A percentile compares a stretch with the other conserved stretches of the same genome.
These are phyloP conservation scores for Tolypocladium tropicale DNA, from an alignment of 2,329 filamentous ascomycete genomes.

Conservation along the genomic window DNA sequence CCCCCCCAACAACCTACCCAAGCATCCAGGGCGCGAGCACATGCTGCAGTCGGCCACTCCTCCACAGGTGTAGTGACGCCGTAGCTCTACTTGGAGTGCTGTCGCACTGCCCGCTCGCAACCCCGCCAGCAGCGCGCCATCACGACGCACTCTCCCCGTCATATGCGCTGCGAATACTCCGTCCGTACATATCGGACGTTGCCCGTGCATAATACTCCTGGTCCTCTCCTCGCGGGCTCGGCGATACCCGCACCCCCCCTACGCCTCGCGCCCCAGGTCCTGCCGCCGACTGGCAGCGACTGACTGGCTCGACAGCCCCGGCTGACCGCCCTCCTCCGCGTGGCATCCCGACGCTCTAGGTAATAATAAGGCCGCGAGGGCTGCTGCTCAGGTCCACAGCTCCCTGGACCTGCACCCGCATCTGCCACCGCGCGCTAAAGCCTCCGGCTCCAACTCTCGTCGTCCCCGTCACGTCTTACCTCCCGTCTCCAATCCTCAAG, in stretches of 20 bases:
- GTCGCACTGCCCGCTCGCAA: too few species aligned
- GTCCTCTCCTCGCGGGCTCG: not conserved
- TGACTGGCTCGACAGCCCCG: not conserved
- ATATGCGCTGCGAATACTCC: not conserved
- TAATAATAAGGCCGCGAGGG: slow-evolving; percentile 2
- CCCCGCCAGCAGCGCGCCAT: too few species aligned
- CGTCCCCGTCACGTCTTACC: not conserved
- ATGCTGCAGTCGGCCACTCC: too few species aligned
- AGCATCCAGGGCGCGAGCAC: too few species aligned
- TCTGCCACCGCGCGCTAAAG: not conserved
- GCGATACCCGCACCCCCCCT: not conserved
- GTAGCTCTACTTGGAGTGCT: too few species aligned
- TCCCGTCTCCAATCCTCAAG: not conserved
- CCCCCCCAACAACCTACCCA: too few species aligned
- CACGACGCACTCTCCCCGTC: not conserved
- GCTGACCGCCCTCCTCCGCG: slow-evolving; percentile 2
- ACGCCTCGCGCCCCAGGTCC: not conserved
- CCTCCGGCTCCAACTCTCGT: not conserved
- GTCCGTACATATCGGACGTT: not conserved
- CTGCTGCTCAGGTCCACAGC: not conserved
- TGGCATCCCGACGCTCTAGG: slow-evolving; percentile 2
- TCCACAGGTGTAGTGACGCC: too few species aligned
- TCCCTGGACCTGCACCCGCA: not conserved
- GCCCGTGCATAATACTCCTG: not conserved
- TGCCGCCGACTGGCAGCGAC: not conserved